Percentiles rank a stretch among this genome's conserved stretches.
Conservation (phyloP, 306 rosid species). For the Dryas alaskensis region DNA sequence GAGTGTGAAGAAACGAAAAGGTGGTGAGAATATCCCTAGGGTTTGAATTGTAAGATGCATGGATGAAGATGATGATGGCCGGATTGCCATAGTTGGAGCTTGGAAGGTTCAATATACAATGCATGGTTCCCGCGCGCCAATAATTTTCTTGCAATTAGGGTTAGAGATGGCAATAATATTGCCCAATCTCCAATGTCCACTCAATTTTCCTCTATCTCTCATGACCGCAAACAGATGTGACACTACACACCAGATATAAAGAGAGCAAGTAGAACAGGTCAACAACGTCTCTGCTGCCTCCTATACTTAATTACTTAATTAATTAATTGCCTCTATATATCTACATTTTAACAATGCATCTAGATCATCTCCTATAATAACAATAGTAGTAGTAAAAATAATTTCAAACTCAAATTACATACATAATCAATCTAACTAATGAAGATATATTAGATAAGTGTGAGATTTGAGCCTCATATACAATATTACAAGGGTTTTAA, state of each 20-base stretch:
- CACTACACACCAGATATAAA: neutral
- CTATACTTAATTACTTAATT: too few relatives aligned
- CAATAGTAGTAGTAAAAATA: too few relatives aligned
- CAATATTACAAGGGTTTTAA: too few relatives aligned
- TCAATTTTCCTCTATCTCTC: neutral
- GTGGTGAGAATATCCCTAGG: neutral
- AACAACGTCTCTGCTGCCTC: neutral
- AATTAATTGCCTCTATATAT: too few relatives aligned
- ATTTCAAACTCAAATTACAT: too few relatives aligned
- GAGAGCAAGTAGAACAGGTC: neutral
- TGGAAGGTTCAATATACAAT: neutral
- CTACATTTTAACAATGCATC: too few relatives aligned
- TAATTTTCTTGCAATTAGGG: neutral
- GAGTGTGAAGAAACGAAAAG: neutral
- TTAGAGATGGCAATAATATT: neutral
- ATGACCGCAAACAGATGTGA: neutral
- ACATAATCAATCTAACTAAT: too few relatives aligned
- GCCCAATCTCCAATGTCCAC: neutral
- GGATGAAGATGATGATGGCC: neutral
- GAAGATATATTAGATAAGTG: too few relatives aligned
- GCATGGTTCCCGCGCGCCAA: neutral
- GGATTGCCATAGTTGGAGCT: neutral
- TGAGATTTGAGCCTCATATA: too few relatives aligned
- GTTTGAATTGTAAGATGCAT: neutral
- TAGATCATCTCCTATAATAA: too few relatives aligned